phyloP scores from a whole-genome alignment of 139 green algal genomes.

The Spirogloea muscicola region DNA sequence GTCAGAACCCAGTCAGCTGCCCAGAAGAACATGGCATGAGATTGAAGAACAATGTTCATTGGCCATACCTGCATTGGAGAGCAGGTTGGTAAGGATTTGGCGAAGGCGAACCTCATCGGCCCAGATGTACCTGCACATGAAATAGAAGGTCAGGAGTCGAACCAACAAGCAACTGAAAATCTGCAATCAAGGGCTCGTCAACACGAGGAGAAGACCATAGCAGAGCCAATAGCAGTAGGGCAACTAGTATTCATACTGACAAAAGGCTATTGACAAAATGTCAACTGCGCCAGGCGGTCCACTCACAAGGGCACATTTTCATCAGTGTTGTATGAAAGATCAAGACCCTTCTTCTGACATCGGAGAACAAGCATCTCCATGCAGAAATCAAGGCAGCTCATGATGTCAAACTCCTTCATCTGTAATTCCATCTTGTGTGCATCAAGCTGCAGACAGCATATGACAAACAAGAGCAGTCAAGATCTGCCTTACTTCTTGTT shows the following conservation, averaged over 20 bases:
- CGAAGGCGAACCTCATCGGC: constrained; percentile 33
- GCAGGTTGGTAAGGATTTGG: constrained; percentile 32
- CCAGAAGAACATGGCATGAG: no score
- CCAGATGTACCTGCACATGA: constrained; percentile 26
- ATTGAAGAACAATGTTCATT: no score
- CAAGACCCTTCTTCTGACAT: constrained; percentile 34
- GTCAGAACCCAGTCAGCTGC: no score
- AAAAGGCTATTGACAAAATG: no score
- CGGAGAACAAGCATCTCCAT: constrained; percentile 46
- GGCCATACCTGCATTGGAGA: constrained; percentile 26
- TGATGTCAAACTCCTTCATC: constrained; percentile 21
- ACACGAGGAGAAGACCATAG: no score
- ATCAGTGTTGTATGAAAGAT: constrained; percentile 39
- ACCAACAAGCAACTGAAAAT: no score
- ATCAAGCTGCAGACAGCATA: constrained; percentile 13
- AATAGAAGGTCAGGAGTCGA: no score
- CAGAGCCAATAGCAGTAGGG: no score
- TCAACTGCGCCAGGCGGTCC: no score
- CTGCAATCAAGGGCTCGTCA: no score
- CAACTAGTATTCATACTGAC: no score
- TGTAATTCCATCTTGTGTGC: constrained; percentile 30
- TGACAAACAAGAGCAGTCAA: not conserved
- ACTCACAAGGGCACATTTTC: constrained; percentile 18
- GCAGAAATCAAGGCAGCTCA: constrained; percentile 36
- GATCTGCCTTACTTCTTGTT: no score